phyloP scores from a whole-genome alignment of 768 basidiomycete genomes.

The Rhodotorula taiwanensis region DNA sequence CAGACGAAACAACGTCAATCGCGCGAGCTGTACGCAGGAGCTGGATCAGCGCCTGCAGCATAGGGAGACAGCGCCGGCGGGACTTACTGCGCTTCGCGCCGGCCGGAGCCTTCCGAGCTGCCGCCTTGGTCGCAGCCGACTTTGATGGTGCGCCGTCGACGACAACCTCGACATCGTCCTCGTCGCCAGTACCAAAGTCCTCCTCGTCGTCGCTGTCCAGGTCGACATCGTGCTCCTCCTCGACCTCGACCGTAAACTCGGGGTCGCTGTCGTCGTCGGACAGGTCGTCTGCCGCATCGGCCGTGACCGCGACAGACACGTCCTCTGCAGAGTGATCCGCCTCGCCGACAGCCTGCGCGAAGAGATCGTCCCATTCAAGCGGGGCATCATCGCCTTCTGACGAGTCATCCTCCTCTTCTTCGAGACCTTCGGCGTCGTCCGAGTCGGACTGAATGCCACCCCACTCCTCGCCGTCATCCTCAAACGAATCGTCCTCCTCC shows the following conservation, averaged over 20 bases:
- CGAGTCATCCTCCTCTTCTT: conserved; percentile 44
- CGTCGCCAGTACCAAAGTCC: conserved; percentile 24
- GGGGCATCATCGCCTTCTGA: conserved; percentile 45
- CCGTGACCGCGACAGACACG: conserved; percentile 8
- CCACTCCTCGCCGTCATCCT: conserved; percentile 40
- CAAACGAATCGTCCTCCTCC: conserved; percentile 20
- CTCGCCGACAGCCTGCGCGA: conserved; percentile 49
- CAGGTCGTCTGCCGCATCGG: background rate
- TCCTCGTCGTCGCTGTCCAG: conserved; percentile 33
- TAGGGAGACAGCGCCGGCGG: background rate
- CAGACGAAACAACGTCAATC: conserved; percentile 45
- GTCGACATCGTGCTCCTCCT: conserved; percentile 5
- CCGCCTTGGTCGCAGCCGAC: background rate
- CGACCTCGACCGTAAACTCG: conserved; percentile 26
- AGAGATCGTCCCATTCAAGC: conserved; percentile 80
- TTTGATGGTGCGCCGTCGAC: background rate
- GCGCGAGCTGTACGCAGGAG: conserved; percentile 8
- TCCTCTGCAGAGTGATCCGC: conserved; percentile 39
- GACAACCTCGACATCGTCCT: conserved; percentile 39
- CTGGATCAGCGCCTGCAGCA: too few species aligned
- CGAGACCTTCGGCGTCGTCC: conserved; percentile 37
- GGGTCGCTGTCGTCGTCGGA: conserved; percentile 29
- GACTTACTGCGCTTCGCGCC: conserved; percentile 30
- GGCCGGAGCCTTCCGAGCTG: background rate
- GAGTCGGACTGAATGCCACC: conserved; percentile 44